Evolutionary conservation across 2,329 filamentous ascomycete genomes (phyloP), one percentile per base, ranked within the genome.

Genomic region (Trichoderma atroviride): DNA sequence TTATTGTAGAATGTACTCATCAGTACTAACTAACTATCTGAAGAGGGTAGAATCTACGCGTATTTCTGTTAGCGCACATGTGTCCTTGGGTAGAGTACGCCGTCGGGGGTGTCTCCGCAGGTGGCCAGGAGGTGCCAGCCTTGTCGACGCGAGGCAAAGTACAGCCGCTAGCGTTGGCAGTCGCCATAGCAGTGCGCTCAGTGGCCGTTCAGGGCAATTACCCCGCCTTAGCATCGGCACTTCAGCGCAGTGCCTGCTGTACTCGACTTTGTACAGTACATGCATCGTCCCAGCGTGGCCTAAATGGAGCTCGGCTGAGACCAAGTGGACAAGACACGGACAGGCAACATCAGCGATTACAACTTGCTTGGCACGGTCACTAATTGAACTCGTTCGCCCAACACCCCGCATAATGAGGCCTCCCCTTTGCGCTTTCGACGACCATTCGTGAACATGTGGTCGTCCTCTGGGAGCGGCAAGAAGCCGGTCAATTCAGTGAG

Each of bases 401-500:
- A 64, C 52, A 61, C 70, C 72, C 74, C 74, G 70, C 78, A 79
- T 72, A 73, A 80, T 79, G 78, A 78, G 66, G 73, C 74, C 69
- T 72, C 70, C 64, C 62, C 72, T 71, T 69, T 67, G 57, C 70
- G 71, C 70, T 70, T 68, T 74, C 70, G 70, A 74, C 74, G 73
- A 74, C 75, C 75, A 73, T 72, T 71, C 72, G 69, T 75, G 76
- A 82, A 76, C 72, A 90, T 91, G 88, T 90, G 89, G 82, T 87
- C 88, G 72, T 89, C 88, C 74, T 89, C 88, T 73, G 85, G 85
- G 74, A 85, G 86, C 82, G 83, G 86, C 81, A 91, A 91, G 84
- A 93, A 93, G 83, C 84, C 87, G 74, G 84, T 86, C 73, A 88
- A 90, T 78, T 90, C 92, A 88, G 91, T 93, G 83, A 78, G 85